These are phyloP conservation scores for Chlorella sp. DNA, from an alignment of 139 green algal genomes.

Conservation along the genomic window DNA sequence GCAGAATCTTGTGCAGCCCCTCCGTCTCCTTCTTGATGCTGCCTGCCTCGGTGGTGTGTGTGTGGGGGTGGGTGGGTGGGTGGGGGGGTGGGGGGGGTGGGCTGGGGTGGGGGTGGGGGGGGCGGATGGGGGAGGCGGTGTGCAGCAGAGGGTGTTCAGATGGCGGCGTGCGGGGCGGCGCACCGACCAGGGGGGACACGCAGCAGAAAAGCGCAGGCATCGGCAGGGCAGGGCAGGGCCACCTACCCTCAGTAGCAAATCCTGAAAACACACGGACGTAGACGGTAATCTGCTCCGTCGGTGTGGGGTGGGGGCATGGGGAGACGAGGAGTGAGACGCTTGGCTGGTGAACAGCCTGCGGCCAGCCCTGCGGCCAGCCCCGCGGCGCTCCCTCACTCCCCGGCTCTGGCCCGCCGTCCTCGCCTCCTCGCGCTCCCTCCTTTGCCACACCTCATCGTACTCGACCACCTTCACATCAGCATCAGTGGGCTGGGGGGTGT, in stretches of 20 bases:
- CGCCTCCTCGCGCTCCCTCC: no score
- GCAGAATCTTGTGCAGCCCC: conserved; percentile 14
- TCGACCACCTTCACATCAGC: conserved; percentile 13
- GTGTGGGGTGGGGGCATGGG: no score
- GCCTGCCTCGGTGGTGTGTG: conserved; percentile 1
- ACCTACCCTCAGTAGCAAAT: conserved; percentile 34
- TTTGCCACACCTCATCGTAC: no score
- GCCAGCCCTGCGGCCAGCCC: no score
- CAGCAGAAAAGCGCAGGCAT: neutral
- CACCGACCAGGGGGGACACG: neutral
- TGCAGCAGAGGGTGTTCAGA: no score
- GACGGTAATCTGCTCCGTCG: conserved; percentile 8
- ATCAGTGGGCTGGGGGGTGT: conserved; percentile 24
- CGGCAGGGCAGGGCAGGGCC: neutral
- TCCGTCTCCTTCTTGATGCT: conserved; percentile 21
- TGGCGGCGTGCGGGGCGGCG: no score
- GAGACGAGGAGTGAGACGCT: no score
- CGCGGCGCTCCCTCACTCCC: no score
- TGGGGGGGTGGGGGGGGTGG: neutral
- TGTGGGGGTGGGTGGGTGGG: neutral
- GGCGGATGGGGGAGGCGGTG: no score
- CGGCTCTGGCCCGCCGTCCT: no score
- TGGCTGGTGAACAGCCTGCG: no score
- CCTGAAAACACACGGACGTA: conserved; percentile 26
- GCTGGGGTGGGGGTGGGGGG: no score